Percentiles rank a stretch among this genome's conserved stretches.
These are phyloP conservation scores for Ramalina intermedia DNA, from an alignment of 495 filamentous ascomycete species.

Conservation along the genomic window DNA sequence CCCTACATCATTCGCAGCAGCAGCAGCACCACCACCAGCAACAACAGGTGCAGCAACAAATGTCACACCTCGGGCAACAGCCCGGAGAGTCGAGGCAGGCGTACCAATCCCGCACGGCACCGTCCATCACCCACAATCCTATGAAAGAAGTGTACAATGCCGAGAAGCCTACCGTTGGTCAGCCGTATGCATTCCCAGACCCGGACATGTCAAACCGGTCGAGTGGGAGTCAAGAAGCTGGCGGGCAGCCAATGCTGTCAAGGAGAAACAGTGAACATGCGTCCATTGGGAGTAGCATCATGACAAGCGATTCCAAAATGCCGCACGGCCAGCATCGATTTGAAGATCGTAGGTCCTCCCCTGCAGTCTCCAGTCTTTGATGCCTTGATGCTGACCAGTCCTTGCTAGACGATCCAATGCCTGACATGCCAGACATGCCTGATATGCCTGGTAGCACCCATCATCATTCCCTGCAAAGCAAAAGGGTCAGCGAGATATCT, in stretches of 20 bases:
- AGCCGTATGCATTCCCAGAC: constrained; percentile 72
- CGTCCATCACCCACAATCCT: constrained; percentile 62
- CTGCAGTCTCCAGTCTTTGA: constrained; percentile 1
- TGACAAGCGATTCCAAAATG: constrained; percentile 52
- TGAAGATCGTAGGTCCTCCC: constrained; percentile 34
- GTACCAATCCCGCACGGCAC: constrained; percentile 48
- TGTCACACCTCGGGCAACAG: constrained; percentile 33
- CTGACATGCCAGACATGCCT: constrained; percentile 10
- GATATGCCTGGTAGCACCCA: constrained; percentile 30
- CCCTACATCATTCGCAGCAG: constrained; percentile 9
- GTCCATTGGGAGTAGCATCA: constrained; percentile 58
- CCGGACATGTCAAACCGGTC: constrained; percentile 45
- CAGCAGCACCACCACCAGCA: constrained; percentile 24
- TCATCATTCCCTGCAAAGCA: constrained; percentile 65
- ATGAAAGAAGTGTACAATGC: constrained; percentile 66
- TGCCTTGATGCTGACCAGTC: no score
- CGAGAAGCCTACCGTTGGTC: constrained; percentile 65
- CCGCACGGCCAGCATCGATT: constrained; percentile 57
- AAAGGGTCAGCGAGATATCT: constrained; percentile 51
- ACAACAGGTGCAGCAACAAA: constrained; percentile 26
- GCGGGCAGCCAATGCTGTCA: constrained; percentile 30
- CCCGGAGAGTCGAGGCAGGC: constrained; percentile 37
- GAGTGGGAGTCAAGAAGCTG: constrained; percentile 35
- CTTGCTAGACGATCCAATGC: neutral
- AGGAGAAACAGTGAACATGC: constrained; percentile 60